Evolutionary conservation across 179 eudicot species (phyloP).

Genomic region (Carnegiea gigantea): DNA sequence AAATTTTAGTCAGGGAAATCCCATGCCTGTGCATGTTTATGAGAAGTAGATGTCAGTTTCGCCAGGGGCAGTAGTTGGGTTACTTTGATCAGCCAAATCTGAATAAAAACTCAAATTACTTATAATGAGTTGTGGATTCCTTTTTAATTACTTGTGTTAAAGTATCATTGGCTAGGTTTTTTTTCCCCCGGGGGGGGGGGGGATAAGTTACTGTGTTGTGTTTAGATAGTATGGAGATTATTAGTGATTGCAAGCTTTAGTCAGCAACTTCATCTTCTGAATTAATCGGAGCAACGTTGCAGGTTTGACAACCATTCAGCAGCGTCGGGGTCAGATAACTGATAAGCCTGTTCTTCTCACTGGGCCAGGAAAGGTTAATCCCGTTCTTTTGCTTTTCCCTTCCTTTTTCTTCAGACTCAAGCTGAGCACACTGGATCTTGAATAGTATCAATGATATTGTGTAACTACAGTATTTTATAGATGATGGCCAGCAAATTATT

Average conservation of each 20-base stretch:
- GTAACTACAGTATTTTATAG: not conserved
- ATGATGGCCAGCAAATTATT: not conserved
- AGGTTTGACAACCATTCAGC: constrained; percentile 87
- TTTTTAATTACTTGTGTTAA: not conserved
- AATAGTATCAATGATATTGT: not conserved
- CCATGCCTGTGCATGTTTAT: not conserved
- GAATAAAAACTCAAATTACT: too few species aligned
- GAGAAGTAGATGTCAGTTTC: not conserved
- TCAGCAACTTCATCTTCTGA: constrained; percentile 10
- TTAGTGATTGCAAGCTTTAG: not conserved
- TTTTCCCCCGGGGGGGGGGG: not conserved
- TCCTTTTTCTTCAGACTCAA: not conserved
- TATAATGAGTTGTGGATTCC: not conserved
- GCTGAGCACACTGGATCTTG: not conserved
- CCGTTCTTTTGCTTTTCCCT: constrained; percentile 8
- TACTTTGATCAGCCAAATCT: too few species aligned
- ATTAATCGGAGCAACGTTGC: constrained; percentile 26
- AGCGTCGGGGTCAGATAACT: constrained; percentile 73
- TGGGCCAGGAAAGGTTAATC: constrained; percentile 95
- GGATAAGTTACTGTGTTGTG: not conserved
- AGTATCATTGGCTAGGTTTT: not conserved
- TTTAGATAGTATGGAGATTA: not conserved
- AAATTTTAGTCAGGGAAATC: not conserved
- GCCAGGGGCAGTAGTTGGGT: too few species aligned
- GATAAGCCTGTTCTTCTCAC: constrained; percentile 88